Percentiles rank a stretch among this genome's conserved stretches.
These are phyloP conservation scores for Leptographium radiaticola DNA, from an alignment of 2,329 filamentous ascomycete species.

Conservation along the genomic window DNA sequence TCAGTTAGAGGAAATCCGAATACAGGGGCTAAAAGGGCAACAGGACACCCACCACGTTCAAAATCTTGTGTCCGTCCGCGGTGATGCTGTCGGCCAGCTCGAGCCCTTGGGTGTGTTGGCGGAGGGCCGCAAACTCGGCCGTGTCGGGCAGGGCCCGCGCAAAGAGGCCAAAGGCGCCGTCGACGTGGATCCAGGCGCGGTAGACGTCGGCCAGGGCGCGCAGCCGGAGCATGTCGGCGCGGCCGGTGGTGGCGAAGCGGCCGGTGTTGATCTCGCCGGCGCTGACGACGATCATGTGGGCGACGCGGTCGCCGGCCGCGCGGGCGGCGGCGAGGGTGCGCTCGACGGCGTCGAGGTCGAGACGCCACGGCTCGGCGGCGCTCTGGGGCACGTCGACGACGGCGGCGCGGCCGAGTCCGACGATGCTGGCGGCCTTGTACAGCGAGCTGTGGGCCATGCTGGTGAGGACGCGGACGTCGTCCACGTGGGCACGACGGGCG, in stretches of 20 bases:
- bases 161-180: constrained; percentile 83
- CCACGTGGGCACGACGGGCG: constrained; percentile 48
- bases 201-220: constrained; percentile 59
- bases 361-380: constrained; percentile 46
- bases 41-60: constrained; percentile 57
- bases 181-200: constrained; percentile 77
- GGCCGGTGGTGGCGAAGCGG: constrained; percentile 51
- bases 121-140: constrained; percentile 42
- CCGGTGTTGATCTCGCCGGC: constrained; percentile 88
- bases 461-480: constrained; percentile 62
- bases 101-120: constrained; percentile 43
- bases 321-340: constrained; percentile 31
- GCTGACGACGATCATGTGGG: constrained; percentile 69
- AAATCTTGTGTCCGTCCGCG: constrained; percentile 77
- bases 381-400: constrained; percentile 47
- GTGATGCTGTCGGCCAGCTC: constrained; percentile 81
- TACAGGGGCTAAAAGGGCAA: too few relatives aligned
- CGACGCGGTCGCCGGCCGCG: constrained; percentile 37
- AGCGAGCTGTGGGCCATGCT: constrained; percentile 76
- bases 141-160: constrained; percentile 48
- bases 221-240: constrained; percentile 47
- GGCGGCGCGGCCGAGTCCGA: constrained; percentile 61
- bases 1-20: too few relatives aligned
- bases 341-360: constrained; percentile 57
- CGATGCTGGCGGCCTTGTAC: constrained; percentile 66